phyloP scores from a whole-genome alignment of 2,329 filamentous ascomycete species.

The Tricladium varicosporioides region DNA sequence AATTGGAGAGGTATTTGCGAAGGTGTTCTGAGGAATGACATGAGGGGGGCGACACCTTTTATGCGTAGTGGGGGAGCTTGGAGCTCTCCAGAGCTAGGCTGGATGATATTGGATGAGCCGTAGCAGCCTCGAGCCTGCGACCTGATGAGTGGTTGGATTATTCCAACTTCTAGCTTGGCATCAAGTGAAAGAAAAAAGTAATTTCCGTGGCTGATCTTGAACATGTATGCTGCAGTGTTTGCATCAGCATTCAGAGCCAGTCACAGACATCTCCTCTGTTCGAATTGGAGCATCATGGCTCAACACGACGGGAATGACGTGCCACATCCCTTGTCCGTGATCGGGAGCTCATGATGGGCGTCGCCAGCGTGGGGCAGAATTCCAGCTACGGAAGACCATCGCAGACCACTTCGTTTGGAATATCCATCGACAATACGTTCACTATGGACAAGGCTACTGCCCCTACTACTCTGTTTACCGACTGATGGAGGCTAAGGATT shows the following conservation, averaged over 20 bases:
- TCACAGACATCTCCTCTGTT: not conserved
- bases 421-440: not conserved
- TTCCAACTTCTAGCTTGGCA: not conserved
- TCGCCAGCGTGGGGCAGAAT: not conserved
- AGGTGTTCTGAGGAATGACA: not conserved
- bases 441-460: not conserved
- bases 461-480: not conserved
- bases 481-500: not conserved
- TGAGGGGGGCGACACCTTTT: constrained; percentile 5
- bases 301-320: constrained; percentile 5
- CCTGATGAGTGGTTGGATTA: not conserved
- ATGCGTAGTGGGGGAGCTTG: constrained; percentile 10
- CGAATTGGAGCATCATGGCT: not conserved
- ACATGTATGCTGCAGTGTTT: not conserved
- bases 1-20: not conserved
- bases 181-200: constrained; percentile 4
- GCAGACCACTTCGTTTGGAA: not conserved
- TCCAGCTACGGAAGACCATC: not conserved
- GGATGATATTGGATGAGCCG: not conserved
- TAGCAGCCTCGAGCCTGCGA: not conserved
- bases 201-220: constrained; percentile 7
- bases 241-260: not conserved
- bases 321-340: not conserved
- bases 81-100: constrained; percentile 3
- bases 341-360: not conserved